phyloP scores from a whole-genome alignment of 2,329 filamentous ascomycete genomes.

The Microdochium paspali region DNA sequence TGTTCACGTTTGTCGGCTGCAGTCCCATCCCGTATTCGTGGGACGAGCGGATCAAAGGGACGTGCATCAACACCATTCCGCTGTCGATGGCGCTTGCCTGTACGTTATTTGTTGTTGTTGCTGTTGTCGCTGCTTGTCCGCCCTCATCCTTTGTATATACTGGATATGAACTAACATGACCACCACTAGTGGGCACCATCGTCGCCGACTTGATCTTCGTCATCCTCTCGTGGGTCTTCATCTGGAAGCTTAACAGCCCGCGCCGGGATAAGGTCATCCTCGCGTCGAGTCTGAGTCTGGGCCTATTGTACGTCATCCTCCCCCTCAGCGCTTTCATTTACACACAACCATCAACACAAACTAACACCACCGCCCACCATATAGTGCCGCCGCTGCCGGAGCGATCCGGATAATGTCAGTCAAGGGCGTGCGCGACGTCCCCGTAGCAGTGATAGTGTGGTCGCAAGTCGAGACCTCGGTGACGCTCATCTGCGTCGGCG shows the following conservation, averaged over 20 bases:
- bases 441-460: slow-evolving; percentile 13
- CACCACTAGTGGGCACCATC: slow-evolving; percentile 1
- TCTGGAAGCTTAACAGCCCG: slow-evolving; percentile 5
- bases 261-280: slow-evolving; percentile 3
- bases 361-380: no score
- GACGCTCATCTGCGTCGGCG: slow-evolving; percentile 16
- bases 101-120: not conserved
- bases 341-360: no score
- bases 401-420: not conserved
- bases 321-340: not conserved
- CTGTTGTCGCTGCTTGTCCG: not conserved
- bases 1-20: slow-evolving; percentile 1
- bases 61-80: not conserved
- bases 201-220: slow-evolving; percentile 6
- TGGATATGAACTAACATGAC: not conserved
- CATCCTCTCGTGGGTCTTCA: slow-evolving; percentile 6
- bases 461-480: slow-evolving; percentile 11
- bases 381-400: not conserved
- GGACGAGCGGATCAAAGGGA: slow-evolving; percentile 2
- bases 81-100: not conserved
- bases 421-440: slow-evolving; percentile 3
- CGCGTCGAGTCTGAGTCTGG: slow-evolving; percentile 4
- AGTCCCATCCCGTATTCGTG: slow-evolving; percentile 3
- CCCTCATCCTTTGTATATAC: not conserved
- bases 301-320: not conserved